Evolutionary conservation across 495 filamentous ascomycete genomes (phyloP).

Genomic region (Schizothecium vesticola): DNA sequence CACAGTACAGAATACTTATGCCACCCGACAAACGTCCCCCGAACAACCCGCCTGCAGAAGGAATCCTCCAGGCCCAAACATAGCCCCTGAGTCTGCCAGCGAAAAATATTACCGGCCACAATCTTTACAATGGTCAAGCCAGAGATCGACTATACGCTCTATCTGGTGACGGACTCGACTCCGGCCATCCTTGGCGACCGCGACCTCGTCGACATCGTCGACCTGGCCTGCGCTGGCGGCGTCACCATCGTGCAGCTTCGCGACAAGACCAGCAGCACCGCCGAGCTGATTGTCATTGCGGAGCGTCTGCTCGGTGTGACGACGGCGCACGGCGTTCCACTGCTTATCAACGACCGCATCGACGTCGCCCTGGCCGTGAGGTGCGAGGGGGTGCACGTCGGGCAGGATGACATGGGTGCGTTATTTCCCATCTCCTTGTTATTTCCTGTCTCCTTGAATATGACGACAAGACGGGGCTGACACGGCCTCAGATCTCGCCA

Average conservation of each 20-base stretch:
- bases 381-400: slow-evolving; percentile 88
- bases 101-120: neutral
- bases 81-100: neutral
- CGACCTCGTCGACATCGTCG: slow-evolving; percentile 69
- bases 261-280: slow-evolving; percentile 81
- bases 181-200: slow-evolving; percentile 65
- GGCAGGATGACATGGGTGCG: slow-evolving; percentile 88
- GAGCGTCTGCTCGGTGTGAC: slow-evolving; percentile 65
- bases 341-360: slow-evolving; percentile 93
- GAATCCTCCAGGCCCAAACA: neutral
- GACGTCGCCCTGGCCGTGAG: slow-evolving; percentile 83
- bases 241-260: slow-evolving; percentile 86
- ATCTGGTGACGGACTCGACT: slow-evolving; percentile 91
- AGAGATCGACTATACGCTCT: slow-evolving; percentile 55
- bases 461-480: neutral
- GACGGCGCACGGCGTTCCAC: slow-evolving; percentile 60
- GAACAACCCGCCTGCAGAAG: neutral
- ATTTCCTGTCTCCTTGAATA: neutral
- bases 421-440: neutral
- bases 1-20: neutral
- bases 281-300: slow-evolving; percentile 63
- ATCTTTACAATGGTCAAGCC: slow-evolving; percentile 24
- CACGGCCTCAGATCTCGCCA: slow-evolving; percentile 46
- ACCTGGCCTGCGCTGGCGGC: slow-evolving; percentile 70
- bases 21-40: neutral